A percentile compares a stretch with the other conserved stretches of the same genome.
These are phyloP conservation scores for Diospyros kaki DNA, from an alignment of 148 eudicot genomes.

Conservation along the genomic window DNA sequence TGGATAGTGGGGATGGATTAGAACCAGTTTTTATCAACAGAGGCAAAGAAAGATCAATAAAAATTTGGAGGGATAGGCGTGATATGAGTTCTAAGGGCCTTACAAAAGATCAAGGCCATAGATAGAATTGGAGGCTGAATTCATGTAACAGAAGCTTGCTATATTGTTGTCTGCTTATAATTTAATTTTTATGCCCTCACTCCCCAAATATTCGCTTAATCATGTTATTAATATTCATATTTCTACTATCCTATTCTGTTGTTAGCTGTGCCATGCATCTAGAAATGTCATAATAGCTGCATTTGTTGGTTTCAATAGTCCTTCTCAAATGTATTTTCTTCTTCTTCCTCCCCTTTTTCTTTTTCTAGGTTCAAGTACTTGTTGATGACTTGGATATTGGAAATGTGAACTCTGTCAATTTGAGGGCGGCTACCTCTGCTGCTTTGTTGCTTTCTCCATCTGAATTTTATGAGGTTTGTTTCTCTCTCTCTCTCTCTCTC, in stretches of 20 bases:
- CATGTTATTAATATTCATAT: background rate
- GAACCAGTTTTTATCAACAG: no score
- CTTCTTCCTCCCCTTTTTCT: constrained; percentile 1
- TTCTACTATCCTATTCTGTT: background rate
- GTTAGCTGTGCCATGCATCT: constrained; percentile 7
- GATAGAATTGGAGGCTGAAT: no score
- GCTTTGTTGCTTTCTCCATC: constrained; percentile 79
- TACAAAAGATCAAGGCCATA: no score
- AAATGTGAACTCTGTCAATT: constrained; percentile 51
- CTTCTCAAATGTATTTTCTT: background rate
- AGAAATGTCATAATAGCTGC: background rate
- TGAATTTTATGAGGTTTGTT: constrained; percentile 66
- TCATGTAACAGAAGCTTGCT: no score
- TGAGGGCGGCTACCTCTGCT: constrained; percentile 84
- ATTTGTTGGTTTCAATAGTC: background rate
- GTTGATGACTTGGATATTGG: constrained; percentile 61
- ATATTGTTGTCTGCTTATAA: no score
- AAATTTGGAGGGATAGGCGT: no score
- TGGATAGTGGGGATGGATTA: no score
- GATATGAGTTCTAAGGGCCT: no score
- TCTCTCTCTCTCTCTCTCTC: constrained; percentile 3
- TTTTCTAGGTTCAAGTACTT: constrained; percentile 53
- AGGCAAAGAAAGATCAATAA: no score
- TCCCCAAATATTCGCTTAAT: no score
- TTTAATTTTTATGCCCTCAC: no score